Evolutionary conservation across 164 flowering plant species (phyloP).

Genomic region (Sedum album): DNA sequence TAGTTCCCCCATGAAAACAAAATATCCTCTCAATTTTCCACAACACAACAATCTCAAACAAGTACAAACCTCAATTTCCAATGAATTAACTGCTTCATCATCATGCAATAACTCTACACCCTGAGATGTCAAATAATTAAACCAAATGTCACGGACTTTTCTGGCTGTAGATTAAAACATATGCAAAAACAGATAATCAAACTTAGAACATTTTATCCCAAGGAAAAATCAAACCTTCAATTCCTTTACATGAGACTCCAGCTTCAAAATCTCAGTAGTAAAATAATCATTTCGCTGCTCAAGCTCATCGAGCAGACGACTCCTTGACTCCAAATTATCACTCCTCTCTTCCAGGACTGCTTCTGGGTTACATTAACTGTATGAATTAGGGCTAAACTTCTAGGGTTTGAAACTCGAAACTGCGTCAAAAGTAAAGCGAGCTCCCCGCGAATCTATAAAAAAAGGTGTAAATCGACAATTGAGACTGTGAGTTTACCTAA

Average conservation of each 20-base stretch:
- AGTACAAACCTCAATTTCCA: conserved; percentile 53
- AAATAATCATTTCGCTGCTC: conserved; percentile 40
- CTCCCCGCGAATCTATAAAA: not conserved
- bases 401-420: not conserved
- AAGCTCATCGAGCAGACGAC: conserved; percentile 21
- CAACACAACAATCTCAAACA: not conserved
- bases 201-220: conserved; percentile 1
- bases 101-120: too few relatives aligned
- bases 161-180: not conserved
- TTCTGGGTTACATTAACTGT: conserved; percentile 34
- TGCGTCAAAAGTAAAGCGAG: not conserved
- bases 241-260: conserved; percentile 26
- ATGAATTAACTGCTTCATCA: conserved; percentile 29
- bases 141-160: not conserved
- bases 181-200: not conserved
- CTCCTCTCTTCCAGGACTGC: conserved; percentile 37
- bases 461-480: not conserved
- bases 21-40: conserved; percentile 11
- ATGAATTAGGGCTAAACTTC: not conserved
- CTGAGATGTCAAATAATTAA: conserved; percentile 20
- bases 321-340: conserved; percentile 24
- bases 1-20: conserved; percentile 20
- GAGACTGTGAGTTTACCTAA: conserved; percentile 26
- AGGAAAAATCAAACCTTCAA: too few relatives aligned
- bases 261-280: conserved; percentile 24